A percentile compares a stretch with the other conserved stretches of the same genome.
phyloP scores from a whole-genome alignment of 2,329 filamentous ascomycete genomes.

The Aspergillus tanneri region DNA sequence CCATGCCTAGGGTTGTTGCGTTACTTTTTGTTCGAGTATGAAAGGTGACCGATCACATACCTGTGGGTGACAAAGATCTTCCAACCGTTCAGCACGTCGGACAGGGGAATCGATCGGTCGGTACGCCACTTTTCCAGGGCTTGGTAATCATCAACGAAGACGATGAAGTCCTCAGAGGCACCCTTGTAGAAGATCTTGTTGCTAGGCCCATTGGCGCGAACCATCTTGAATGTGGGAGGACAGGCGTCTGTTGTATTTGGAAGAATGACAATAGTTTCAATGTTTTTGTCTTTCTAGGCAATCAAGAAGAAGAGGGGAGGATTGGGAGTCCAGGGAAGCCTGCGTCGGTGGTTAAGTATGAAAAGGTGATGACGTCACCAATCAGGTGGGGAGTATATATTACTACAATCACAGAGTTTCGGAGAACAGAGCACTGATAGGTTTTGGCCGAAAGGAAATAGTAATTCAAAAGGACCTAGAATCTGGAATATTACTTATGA shows the following conservation, averaged over 20 bases:
- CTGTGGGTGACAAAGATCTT: slow-evolving; percentile 88
- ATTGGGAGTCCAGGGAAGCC: neutral
- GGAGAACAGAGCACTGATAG: no score
- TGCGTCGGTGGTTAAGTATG: slow-evolving; percentile 6
- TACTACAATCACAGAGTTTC: neutral
- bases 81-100: slow-evolving; percentile 82
- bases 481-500: no score
- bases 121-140: slow-evolving; percentile 76
- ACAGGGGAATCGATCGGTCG: slow-evolving; percentile 75
- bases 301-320: neutral
- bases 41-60: no score
- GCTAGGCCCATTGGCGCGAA: slow-evolving; percentile 67
- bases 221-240: slow-evolving; percentile 53
- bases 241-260: no score
- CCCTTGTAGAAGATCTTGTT: slow-evolving; percentile 87
- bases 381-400: no score
- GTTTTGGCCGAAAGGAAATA: no score
- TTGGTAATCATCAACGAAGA: slow-evolving; percentile 52
- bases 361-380: slow-evolving; percentile 25
- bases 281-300: no score
- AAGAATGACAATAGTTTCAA: no score
- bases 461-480: no score
- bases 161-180: slow-evolving; percentile 64
- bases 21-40: no score
- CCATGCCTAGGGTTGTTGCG: slow-evolving; percentile 61